These are phyloP conservation scores for Colletotrichum plurivorum DNA, from an alignment of 2,329 filamentous ascomycete genomes.

Conservation along the genomic window DNA sequence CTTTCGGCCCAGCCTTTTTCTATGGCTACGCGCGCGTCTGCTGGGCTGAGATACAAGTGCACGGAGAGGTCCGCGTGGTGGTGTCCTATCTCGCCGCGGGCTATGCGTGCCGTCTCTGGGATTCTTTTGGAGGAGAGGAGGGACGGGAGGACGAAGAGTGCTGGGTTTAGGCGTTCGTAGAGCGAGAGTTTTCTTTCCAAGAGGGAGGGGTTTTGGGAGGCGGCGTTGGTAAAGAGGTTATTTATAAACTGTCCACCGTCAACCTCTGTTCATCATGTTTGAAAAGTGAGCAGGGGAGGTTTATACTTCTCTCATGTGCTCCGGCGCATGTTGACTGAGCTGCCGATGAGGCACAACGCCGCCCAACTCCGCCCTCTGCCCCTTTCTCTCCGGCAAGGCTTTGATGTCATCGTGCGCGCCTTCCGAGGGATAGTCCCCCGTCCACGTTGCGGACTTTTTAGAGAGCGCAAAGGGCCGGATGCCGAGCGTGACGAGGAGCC, in stretches of 20 bases:
- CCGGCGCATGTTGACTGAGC: constrained; percentile 35
- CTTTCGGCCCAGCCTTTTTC: constrained; percentile 56
- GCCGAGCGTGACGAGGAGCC: constrained; percentile 47
- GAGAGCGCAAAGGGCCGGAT: constrained; percentile 36
- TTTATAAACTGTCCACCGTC: neutral
- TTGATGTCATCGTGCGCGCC: constrained; percentile 22
- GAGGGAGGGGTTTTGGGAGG: constrained; percentile 46
- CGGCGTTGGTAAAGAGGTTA: constrained; percentile 39
- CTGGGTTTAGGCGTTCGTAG: constrained; percentile 50
- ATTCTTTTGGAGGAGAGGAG: neutral
- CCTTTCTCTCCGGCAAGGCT: neutral
- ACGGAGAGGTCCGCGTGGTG: constrained; percentile 56
- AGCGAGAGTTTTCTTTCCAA: constrained; percentile 46
- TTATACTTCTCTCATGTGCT: constrained; percentile 32
- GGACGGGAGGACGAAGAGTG: constrained; percentile 45
- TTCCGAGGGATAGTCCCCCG: constrained; percentile 25
- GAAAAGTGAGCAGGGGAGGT: no score
- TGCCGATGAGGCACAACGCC: constrained; percentile 38
- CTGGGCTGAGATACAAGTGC: constrained; percentile 54
- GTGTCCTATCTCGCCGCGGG: constrained; percentile 53
- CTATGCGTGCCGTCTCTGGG: neutral
- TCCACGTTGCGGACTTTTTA: constrained; percentile 13
- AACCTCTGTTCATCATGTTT: no score
- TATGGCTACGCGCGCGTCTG: constrained; percentile 53
- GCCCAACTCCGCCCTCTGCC: constrained; percentile 17